phyloP scores from a whole-genome alignment of 352 stramenopile genomes.

The Globisporangium irregulare region DNA sequence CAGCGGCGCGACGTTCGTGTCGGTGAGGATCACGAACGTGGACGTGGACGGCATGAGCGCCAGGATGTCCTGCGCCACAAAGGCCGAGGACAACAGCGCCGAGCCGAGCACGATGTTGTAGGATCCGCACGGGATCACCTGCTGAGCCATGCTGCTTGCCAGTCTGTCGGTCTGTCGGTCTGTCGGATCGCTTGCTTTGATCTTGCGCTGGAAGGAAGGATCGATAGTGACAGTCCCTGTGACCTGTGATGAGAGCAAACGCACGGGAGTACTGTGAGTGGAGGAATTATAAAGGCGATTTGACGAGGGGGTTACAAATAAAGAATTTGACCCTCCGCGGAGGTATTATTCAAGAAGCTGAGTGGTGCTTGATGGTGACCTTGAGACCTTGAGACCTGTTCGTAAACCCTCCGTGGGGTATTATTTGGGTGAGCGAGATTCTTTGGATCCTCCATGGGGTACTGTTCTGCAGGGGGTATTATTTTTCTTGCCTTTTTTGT shows the following conservation, averaged over 20 bases:
- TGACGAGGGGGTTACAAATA: not conserved
- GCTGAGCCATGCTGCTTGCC: conserved; percentile 11
- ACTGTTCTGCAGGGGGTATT: not conserved
- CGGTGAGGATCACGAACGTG: conserved; percentile 81
- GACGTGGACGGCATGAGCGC: conserved; percentile 46
- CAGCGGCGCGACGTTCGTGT: conserved; percentile 71
- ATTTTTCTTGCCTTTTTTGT: not conserved
- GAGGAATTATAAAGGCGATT: not conserved
- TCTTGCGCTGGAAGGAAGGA: conserved; percentile 2
- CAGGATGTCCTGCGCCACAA: conserved; percentile 64
- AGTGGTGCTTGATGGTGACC: not conserved
- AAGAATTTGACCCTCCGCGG: not conserved
- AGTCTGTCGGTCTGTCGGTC: not conserved
- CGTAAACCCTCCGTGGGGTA: not conserved
- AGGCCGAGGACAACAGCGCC: conserved; percentile 55
- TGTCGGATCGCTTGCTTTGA: not conserved
- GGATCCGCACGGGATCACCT: conserved; percentile 64
- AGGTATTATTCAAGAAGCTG: not conserved
- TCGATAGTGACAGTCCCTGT: not conserved
- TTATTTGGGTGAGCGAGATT: not conserved
- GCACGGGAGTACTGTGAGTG: not conserved
- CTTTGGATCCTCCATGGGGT: not conserved
- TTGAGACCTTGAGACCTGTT: not conserved
- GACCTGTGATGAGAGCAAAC: not conserved
- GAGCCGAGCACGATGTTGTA: conserved; percentile 83